Evolutionary conservation across 345 rosid species (phyloP), one percentile per base, ranked within the genome.

Genomic region (Ceriops decandra): DNA sequence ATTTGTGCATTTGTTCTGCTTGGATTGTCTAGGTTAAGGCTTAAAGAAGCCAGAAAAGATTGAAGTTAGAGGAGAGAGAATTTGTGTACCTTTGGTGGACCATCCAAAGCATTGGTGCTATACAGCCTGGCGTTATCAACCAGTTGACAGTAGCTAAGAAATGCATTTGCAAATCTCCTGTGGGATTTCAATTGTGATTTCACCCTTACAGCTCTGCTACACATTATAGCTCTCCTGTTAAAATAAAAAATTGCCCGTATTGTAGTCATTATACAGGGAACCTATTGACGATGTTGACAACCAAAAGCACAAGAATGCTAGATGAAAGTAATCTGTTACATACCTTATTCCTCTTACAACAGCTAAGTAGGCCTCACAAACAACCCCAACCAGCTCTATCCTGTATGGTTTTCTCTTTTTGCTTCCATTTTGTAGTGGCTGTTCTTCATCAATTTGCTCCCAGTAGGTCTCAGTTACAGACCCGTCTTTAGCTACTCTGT

Each of bases 341-440:
- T 82, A 91, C 97, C 96, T 83, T 74, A 91, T 87, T 76, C 98
- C 99, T 74, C 99, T 76, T 42, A 84, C 84, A 13, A 87, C 97
- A 0, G 99, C 98, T 10, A 95, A 81, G 77, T 91, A 91, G 38
- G 97, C 90, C 60, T 95, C 99, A 58, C 97, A 95, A 61, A 90
- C 87, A 6, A 95, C 99, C 24, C 98, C 98, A 5, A 86, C 96
- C 60, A 91, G 62, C 74, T 88, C 96, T 63, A 95, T 87, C 72
- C 88, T 77, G 68, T 91, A 91, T 17, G 97, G 96, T 73, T 85
- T 90, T 75, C 90, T 58, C 53, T 16, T 60, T 47, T 30, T 62
- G 53, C 63, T 31, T 31, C 79, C 78, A 32, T 72, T 79, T 0
- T 47, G 62, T 7, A 36, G 69, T 22, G 80, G 76, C 38, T 79